Conservation (phyloP, 257 asterid genomes). For the Avicennia marina region DNA sequence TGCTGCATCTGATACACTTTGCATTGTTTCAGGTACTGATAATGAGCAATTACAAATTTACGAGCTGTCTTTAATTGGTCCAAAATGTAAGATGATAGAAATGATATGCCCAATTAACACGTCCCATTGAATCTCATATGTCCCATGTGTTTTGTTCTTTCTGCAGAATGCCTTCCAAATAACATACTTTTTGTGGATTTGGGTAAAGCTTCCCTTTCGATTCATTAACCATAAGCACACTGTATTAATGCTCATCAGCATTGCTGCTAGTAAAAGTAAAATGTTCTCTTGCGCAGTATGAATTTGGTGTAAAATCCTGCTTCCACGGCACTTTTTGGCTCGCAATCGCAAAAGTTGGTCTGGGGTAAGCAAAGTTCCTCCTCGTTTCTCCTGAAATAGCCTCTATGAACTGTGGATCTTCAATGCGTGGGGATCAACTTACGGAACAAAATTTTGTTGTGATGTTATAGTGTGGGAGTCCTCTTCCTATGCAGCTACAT, state of each 20-base stretch:
- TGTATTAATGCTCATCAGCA: too few relatives aligned
- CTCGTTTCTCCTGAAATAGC: too few relatives aligned
- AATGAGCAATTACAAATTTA: too few relatives aligned
- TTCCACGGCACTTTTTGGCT: constrained; percentile 47
- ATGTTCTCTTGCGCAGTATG: constrained; percentile 82
- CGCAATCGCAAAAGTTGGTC: constrained; percentile 42
- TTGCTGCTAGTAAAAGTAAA: too few relatives aligned
- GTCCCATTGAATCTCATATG: too few relatives aligned
- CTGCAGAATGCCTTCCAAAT: background rate
- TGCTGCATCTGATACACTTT: constrained; percentile 78
- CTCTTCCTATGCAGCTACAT: constrained; percentile 76
- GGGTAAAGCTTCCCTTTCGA: background rate
- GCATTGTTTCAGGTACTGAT: constrained; percentile 92
- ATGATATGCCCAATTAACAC: too few relatives aligned
- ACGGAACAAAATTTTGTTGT: background rate
- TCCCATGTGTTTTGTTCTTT: too few relatives aligned
- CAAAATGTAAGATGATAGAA: too few relatives aligned
- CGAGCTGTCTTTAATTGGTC: too few relatives aligned
- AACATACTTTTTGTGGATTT: background rate
- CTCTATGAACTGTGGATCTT: background rate
- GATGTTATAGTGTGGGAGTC: constrained; percentile 47
- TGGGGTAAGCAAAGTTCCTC: constrained; percentile 45
- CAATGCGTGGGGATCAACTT: background rate
- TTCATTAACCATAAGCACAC: too few relatives aligned
- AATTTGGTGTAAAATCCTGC: constrained; percentile 52